A percentile compares a stretch with the other conserved stretches of the same genome.
phyloP scores from a whole-genome alignment of 352 stramenopile genomes.

The Blastocystis sp. region DNA sequence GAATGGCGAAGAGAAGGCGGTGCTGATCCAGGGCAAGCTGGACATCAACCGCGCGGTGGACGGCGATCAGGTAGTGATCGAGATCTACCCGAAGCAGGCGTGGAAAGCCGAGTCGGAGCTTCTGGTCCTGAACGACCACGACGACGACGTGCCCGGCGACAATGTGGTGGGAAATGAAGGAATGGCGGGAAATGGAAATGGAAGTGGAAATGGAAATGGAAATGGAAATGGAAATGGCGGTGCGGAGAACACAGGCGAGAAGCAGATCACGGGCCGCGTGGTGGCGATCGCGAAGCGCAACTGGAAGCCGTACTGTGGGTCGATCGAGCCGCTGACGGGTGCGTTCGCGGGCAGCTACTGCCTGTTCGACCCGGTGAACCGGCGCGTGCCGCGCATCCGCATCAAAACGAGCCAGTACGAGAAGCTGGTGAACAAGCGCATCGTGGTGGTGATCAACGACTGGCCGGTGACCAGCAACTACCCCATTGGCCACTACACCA shows the following conservation, averaged over 20 bases:
- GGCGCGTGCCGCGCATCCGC: conserved; percentile 85
- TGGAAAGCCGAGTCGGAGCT: conserved; percentile 80
- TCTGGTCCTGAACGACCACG: conserved; percentile 77
- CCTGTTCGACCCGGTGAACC: conserved; percentile 79
- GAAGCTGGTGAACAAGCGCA: conserved; percentile 84
- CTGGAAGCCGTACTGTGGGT: conserved; percentile 88
- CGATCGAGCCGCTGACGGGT: conserved; percentile 79
- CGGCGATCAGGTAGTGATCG: conserved; percentile 92
- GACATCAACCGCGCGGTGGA: conserved; percentile 94
- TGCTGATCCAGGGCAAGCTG: conserved; percentile 70
- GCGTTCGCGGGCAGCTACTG: conserved; percentile 73
- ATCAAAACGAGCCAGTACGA: conserved; percentile 86
- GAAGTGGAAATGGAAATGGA: conserved; percentile 49
- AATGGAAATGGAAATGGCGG: not conserved
- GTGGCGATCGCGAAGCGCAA: conserved; percentile 87
- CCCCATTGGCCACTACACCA: conserved; percentile 91
- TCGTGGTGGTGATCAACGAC: conserved; percentile 90
- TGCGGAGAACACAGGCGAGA: not conserved
- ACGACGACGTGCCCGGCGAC: conserved; percentile 75
- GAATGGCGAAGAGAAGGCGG: conserved; percentile 27
- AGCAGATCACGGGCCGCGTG: conserved; percentile 73
- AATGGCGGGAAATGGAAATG: conserved; percentile 63
- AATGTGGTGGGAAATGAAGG: conserved; percentile 71
- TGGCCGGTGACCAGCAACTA: conserved; percentile 84
- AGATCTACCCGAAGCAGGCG: conserved; percentile 82